Base-by-base conservation (phyloP, 805 yeast genomes). In the Teunomyces pallodes region DNA sequence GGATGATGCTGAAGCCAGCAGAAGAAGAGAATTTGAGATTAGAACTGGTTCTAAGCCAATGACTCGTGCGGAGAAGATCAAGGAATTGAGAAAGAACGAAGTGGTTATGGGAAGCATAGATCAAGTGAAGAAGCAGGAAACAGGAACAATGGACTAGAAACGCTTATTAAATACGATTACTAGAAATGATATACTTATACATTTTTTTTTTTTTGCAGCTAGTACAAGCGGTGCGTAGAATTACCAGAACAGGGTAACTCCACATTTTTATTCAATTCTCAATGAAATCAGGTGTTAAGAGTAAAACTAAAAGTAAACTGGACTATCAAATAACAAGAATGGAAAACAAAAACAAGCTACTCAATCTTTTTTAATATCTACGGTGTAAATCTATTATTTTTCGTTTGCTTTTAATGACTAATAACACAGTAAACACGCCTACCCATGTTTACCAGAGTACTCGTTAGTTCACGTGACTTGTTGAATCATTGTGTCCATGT, bases 61-160 rank as follows among this genome's bases (percentile, higher is more conserved):
- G 68, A 65, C 83, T 50, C 63, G 79, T 51, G 67, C 71, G 17
- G 80, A 83, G 57, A 73, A 73, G 52, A 58, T 78, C 52, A 72
- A 77, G 62, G 69, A 82, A 67, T 74, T 84, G 60, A 72, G 91
- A 51, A 80, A 77, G 66, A 81, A 85, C 54, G 94, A 87, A 62
- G 80, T 77, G 49, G 88, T 87, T 52, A 74, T 88, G 44, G 95
- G 95, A 1, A 54, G 67, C 10, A 56, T 70, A 42, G 72, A 62
- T 33, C 69, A 63, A 38, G 59, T 64, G 30, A 69, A 69, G 57
- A 56, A 54, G 41, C 33, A 24, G 14, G 31, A 31, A n/a, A 14
- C 8, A 6, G 35, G 13, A 14, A 27, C 24, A 20, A 17, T 10
- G 32, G 43, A 41, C 12, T 28, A 30, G 43, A 38, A 5, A 36